phyloP scores from a whole-genome alignment of 2,329 filamentous ascomycete species.

The Dactylonectria estremocensis region DNA sequence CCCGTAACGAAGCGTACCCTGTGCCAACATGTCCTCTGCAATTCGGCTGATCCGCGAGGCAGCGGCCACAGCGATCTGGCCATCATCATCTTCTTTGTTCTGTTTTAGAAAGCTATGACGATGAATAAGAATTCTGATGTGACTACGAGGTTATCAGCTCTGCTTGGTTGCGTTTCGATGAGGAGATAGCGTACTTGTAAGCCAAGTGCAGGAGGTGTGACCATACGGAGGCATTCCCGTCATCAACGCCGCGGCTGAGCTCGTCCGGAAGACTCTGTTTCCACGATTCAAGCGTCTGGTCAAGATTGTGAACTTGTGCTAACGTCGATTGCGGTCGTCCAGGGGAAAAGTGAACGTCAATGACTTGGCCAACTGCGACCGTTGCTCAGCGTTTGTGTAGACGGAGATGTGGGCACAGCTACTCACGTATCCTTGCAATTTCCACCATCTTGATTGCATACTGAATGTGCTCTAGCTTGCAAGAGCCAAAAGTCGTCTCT shows the following conservation, averaged over 20 bases:
- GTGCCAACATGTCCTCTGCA: slow-evolving; percentile 56
- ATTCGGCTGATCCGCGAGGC: slow-evolving; percentile 56
- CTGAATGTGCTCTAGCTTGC: slow-evolving; percentile 52
- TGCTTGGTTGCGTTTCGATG: neutral
- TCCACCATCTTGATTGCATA: slow-evolving; percentile 59
- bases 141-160: slow-evolving; percentile 38
- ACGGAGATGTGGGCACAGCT: too few species aligned
- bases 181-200: slow-evolving; percentile 50
- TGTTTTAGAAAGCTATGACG: slow-evolving; percentile 52
- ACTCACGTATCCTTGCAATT: slow-evolving; percentile 53
- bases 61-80: slow-evolving; percentile 51
- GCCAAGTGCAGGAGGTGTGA: slow-evolving; percentile 56
- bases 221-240: slow-evolving; percentile 54
- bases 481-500: slow-evolving; percentile 47
- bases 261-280: slow-evolving; percentile 51
- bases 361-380: slow-evolving; percentile 51
- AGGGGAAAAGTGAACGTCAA: slow-evolving; percentile 56
- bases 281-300: slow-evolving; percentile 53
- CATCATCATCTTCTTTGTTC: slow-evolving; percentile 45
- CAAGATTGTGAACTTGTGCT: slow-evolving; percentile 49
- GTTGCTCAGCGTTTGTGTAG: slow-evolving; percentile 9
- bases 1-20: slow-evolving; percentile 53
- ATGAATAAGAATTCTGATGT: slow-evolving; percentile 56
- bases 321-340: slow-evolving; percentile 49
- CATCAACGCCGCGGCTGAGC: slow-evolving; percentile 50